Percentiles rank a stretch among this genome's conserved stretches.
phyloP scores from a whole-genome alignment of 2,329 filamentous ascomycete genomes.

The Thyridium curvatum region DNA sequence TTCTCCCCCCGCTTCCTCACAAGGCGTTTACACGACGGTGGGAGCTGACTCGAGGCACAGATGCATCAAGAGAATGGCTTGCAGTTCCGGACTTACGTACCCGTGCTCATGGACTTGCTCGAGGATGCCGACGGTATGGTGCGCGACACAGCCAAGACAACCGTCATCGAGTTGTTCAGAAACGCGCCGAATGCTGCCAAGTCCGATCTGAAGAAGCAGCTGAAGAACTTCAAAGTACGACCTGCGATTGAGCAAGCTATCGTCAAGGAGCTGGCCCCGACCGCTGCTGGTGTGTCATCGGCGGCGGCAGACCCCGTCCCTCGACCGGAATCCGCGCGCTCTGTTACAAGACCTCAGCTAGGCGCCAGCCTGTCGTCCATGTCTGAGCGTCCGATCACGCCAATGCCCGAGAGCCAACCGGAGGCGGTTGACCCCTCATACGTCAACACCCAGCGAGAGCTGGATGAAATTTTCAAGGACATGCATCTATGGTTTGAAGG shows the following conservation, averaged over 20 bases:
- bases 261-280: slow-evolving; percentile 62
- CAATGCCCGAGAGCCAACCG: slow-evolving; percentile 52
- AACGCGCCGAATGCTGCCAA: slow-evolving; percentile 78
- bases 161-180: slow-evolving; percentile 82
- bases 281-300: slow-evolving; percentile 15
- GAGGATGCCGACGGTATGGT: slow-evolving; percentile 88
- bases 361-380: slow-evolving; percentile 45
- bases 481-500: slow-evolving; percentile 83
- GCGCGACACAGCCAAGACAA: slow-evolving; percentile 74
- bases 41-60: slow-evolving; percentile 32
- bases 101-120: slow-evolving; percentile 74
- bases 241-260: slow-evolving; percentile 82
- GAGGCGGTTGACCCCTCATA: slow-evolving; percentile 75
- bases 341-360: slow-evolving; percentile 27
- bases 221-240: slow-evolving; percentile 77
- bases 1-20: slow-evolving; percentile 3
- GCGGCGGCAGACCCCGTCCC: slow-evolving; percentile 28
- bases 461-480: slow-evolving; percentile 80
- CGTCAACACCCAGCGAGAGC: slow-evolving; percentile 75
- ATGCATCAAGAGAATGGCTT: slow-evolving; percentile 78
- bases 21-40: slow-evolving; percentile 7
- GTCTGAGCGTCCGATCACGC: slow-evolving; percentile 50
- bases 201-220: slow-evolving; percentile 79
- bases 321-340: slow-evolving; percentile 22
- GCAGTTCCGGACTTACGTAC: slow-evolving; percentile 78